Evolutionary conservation across 805 yeast species (phyloP), one percentile per base, ranked within the genome.

Genomic region (Zygosaccharomyces rouxii): DNA sequence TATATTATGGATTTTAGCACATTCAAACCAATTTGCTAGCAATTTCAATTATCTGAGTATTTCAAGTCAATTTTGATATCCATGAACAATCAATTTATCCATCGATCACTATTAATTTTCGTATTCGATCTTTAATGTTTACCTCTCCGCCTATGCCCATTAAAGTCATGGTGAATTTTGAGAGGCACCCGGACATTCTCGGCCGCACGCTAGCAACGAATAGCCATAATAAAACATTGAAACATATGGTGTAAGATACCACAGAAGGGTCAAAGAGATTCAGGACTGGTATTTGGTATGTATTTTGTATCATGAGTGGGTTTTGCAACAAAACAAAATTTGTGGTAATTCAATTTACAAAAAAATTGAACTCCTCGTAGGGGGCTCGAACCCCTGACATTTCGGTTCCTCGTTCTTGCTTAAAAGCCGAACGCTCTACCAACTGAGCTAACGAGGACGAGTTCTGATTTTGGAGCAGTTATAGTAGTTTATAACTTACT

Each of bases 381-480:
- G 74, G 75, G 74, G 74, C 72, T 71, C 75, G 74, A 71, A 70
- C 74, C 74, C 74, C 74, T 71, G 75, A 71, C 75, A 70, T 71
- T 71, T 71, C 72, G 73, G 71, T 70, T 48, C 70, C 70, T 68
- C 66, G 69, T 64, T 51, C 55, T 60, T 56, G 68, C 74, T 69
- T 77, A 77, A 77, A 77, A 77, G 82, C 80, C 81, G 80, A 77
- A 76, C 81, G 81, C 81, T 78, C 81, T 77, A 77, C 81, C 82
- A 77, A 77, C 81, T 77, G 82, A 77, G 81, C 82, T 78, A 78
- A 70, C 74, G 68, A 69, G 74, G 74, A 70, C 64, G 72, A 69
- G 72, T 68, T 68, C 69, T 60, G 29, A 3, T 14, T n/a, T n/a
- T n/a, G n/a, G n/a, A n/a, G n/a, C n/a, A n/a, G n/a, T n/a, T n/a